Percentiles rank a stretch among this genome's conserved stretches.
These are phyloP conservation scores for Backusella tarrabulga DNA, from an alignment of 192 early-diverging fungal species.

Conservation along the genomic window DNA sequence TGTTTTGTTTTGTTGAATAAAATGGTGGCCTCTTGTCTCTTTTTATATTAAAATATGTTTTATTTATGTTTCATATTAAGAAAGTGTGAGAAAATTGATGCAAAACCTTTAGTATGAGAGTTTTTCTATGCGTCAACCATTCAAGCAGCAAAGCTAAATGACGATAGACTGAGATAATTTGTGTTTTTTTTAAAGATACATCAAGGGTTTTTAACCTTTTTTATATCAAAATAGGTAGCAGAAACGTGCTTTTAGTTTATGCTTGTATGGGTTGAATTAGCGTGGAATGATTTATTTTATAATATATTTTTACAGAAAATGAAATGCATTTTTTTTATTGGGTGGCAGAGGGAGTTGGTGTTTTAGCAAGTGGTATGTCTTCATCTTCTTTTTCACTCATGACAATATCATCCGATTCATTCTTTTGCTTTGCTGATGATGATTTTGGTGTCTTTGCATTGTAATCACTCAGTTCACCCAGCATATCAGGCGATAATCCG, in stretches of 20 bases:
- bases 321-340: not conserved
- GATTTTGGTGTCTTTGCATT: not conserved
- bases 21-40: no score
- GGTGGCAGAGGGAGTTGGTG: not conserved
- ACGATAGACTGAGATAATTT: not conserved
- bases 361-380: not conserved
- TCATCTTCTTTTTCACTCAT: constrained; percentile 7
- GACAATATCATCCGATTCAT: not conserved
- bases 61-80: no score
- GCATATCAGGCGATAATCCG: constrained; percentile 41
- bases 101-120: no score
- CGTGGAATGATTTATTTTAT: not conserved
- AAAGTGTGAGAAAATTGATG: no score
- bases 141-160: no score
- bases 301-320: not conserved
- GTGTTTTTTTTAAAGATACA: not conserved
- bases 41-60: no score
- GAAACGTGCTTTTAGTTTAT: no score
- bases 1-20: not conserved
- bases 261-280: no score
- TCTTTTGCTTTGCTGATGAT: constrained; percentile 6
- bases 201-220: not conserved
- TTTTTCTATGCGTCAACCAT: no score
- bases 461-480: not conserved
- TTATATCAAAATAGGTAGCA: not conserved